Conservation (phyloP, 2,329 filamentous ascomycete genomes). For the Aspergillus texensis region DNA sequence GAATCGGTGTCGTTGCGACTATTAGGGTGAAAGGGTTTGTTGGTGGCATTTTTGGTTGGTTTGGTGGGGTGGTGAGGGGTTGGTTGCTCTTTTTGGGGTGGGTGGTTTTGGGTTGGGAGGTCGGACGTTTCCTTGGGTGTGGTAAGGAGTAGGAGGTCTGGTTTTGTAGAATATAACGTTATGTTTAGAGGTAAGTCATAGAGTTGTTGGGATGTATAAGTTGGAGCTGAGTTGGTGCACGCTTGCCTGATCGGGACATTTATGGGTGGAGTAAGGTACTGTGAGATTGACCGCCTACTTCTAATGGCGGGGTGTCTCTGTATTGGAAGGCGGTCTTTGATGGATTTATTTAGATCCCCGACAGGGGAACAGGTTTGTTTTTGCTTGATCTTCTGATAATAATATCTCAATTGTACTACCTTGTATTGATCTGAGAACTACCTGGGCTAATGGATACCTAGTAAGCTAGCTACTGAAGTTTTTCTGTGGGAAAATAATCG, state of each 20-base stretch:
- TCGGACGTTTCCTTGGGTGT: background rate
- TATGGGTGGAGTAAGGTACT: background rate
- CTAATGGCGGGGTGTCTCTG: background rate
- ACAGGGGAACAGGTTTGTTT: background rate
- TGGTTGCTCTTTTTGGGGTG: background rate
- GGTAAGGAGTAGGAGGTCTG: background rate
- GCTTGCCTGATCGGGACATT: background rate
- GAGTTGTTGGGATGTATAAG: background rate
- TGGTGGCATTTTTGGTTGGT: slow-evolving; percentile 25
- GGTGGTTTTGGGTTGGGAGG: background rate
- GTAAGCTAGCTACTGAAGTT: background rate
- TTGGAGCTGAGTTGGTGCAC: background rate
- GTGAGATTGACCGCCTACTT: background rate
- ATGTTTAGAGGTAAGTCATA: background rate
- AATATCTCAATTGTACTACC: background rate
- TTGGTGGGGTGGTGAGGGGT: background rate
- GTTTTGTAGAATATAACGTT: background rate
- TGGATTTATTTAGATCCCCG: background rate
- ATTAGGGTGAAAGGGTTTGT: slow-evolving; percentile 75
- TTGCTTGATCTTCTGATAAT: background rate
- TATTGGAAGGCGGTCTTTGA: background rate
- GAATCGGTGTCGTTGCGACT: slow-evolving; percentile 76
- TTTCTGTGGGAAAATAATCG: background rate
- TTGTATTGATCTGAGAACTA: background rate
- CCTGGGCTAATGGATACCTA: background rate